These are phyloP conservation scores for Aegilops sharonensis DNA, from an alignment of 176 grass and related monocot genomes.

Conservation along the genomic window DNA sequence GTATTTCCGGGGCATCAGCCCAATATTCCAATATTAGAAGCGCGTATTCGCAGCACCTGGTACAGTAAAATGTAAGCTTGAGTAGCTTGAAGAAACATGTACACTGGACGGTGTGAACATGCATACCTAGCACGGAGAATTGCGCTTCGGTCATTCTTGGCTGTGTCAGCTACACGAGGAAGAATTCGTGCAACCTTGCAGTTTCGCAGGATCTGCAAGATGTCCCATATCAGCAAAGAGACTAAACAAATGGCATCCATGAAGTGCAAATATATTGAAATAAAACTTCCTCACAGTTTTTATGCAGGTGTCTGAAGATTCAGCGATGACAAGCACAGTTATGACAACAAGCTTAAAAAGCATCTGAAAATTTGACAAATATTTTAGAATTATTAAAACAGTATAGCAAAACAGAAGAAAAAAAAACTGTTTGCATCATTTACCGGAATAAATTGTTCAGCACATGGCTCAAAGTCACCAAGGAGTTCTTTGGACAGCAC, in stretches of 20 bases:
- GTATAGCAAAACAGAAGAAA: background rate
- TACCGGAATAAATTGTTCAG: conserved; percentile 90
- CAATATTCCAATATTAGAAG: conserved; percentile 90
- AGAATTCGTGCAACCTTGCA: conserved; percentile 77
- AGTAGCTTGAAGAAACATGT: conserved; percentile 20
- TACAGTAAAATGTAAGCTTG: conserved; percentile 25
- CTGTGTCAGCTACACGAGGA: conserved; percentile 72
- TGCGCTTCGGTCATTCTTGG: conserved; percentile 74
- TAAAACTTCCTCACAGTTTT: conserved; percentile 78
- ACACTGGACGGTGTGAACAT: conserved; percentile 11
- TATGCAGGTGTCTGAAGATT: conserved; percentile 94
- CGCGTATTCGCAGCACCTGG: conserved; percentile 95
- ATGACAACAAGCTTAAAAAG: conserved; percentile 99
- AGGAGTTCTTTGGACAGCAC: conserved; percentile 97
- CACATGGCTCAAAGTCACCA: conserved; percentile 87
- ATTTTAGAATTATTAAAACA: conserved; percentile 26
- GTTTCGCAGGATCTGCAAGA: conserved; percentile 75
- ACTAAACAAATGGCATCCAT: conserved; percentile 26
- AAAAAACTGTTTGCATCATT: conserved; percentile 1
- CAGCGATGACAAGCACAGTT: conserved; percentile 95
- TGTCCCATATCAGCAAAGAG: conserved; percentile 25
- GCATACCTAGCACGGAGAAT: conserved; percentile 81
- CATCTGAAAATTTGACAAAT: conserved; percentile 48
- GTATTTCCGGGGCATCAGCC: conserved; percentile 97
- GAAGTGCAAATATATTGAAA: conserved; percentile 4